A percentile compares a stretch with the other conserved stretches of the same genome.
Conservation (phyloP, 768 basidiomycete species). For the Chalciporus chontae region DNA sequence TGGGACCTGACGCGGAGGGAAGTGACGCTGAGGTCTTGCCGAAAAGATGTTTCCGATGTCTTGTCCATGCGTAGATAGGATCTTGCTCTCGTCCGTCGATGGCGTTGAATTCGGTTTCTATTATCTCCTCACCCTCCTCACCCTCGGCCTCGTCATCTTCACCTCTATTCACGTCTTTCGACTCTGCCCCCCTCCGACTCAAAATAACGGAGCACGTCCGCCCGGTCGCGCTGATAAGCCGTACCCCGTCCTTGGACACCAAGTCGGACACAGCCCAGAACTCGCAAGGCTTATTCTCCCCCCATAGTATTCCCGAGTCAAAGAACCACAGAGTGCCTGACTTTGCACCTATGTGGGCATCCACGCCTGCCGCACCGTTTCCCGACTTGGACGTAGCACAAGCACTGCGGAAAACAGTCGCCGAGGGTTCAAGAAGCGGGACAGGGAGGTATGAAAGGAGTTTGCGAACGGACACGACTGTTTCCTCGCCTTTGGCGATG, state of each 20-base stretch:
- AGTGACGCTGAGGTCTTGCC: conserved; percentile 31
- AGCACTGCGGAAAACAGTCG: conserved; percentile 54
- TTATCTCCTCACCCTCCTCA: conserved; percentile 37
- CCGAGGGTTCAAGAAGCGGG: conserved; percentile 46
- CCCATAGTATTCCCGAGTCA: conserved; percentile 64
- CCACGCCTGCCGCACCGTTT: conserved; percentile 54
- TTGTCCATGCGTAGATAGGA: conserved; percentile 64
- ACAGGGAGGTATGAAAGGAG: conserved; percentile 50
- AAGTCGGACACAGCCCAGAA: conserved; percentile 68
- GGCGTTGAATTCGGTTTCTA: conserved; percentile 69
- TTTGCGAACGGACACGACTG: conserved; percentile 44
- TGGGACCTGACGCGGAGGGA: not conserved
- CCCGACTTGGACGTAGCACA: conserved; percentile 35
- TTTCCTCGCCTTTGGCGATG: conserved; percentile 50
- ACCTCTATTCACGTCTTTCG: not conserved
- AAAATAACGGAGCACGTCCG: conserved; percentile 64
- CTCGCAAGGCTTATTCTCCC: conserved; percentile 72
- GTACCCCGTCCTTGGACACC: conserved; percentile 47
- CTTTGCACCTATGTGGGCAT: conserved; percentile 72
- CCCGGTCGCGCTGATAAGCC: conserved; percentile 60
- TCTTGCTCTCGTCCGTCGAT: conserved; percentile 69
- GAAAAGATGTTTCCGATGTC: conserved; percentile 52
- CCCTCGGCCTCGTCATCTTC: conserved; percentile 30
- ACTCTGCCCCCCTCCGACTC: conserved; percentile 30
- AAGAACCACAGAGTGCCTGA: conserved; percentile 72